Evolutionary conservation across 495 filamentous ascomycete genomes (phyloP).

Genomic region (Talaromyces wortmannii): DNA sequence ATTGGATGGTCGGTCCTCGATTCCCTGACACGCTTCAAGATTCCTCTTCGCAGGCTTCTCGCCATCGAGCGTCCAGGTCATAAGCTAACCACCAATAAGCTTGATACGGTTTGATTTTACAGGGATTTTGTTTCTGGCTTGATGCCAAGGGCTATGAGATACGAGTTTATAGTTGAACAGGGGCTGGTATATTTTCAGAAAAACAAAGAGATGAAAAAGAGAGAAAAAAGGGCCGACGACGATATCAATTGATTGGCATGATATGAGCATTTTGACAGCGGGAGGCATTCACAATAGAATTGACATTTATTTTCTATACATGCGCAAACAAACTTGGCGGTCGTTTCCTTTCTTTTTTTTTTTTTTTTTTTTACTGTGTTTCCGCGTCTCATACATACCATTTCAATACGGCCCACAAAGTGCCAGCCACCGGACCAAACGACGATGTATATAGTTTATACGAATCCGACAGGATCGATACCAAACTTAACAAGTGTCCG

Average conservation of each 20-base stretch:
- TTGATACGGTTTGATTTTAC: background rate
- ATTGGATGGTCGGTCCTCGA: conserved; percentile 82
- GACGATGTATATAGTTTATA: no score
- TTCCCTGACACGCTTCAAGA: conserved; percentile 42
- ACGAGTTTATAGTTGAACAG: no score
- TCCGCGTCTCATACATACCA: background rate
- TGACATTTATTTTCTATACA: background rate
- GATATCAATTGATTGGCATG: no score
- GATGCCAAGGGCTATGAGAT: no score
- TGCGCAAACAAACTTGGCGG: background rate
- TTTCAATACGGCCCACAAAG: background rate
- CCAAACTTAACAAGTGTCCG: no score
- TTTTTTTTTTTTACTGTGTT: background rate
- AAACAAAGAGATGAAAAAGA: no score
- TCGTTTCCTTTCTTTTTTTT: background rate
- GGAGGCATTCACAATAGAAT: no score
- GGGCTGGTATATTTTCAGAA: no score
- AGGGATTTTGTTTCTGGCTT: no score
- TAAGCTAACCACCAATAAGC: background rate
- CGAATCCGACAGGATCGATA: no score
- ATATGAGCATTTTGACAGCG: no score
- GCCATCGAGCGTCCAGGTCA: conserved; percentile 13
- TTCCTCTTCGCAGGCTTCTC: conserved; percentile 33
- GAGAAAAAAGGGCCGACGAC: no score
- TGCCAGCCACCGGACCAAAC: background rate